A percentile compares a stretch with the other conserved stretches of the same genome.
Evolutionary conservation across 2,329 filamentous ascomycete species (phyloP).

Genomic region (Escovopsis sp.): DNA sequence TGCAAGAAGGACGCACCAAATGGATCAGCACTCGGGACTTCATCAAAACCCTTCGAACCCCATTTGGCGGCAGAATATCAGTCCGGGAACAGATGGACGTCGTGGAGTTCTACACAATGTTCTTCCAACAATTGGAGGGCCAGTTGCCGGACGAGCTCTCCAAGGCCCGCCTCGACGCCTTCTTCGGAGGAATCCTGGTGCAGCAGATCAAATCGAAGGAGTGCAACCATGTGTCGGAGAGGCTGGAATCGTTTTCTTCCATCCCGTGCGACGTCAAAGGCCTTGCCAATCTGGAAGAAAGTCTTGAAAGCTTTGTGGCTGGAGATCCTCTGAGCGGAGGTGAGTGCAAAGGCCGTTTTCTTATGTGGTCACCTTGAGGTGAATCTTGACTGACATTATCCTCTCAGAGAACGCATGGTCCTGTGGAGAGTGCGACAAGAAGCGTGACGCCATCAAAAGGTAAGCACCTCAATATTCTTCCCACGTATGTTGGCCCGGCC

Average conservation of each 20-base stretch:
- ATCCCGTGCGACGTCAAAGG: constrained; percentile 96
- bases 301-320: constrained; percentile 85
- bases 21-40: too few species aligned
- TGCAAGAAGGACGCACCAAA: constrained; percentile 91
- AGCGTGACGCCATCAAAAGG: constrained; percentile 88
- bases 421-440: constrained; percentile 73
- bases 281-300: constrained; percentile 69
- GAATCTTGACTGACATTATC: background rate
- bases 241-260: constrained; percentile 79
- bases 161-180: constrained; percentile 60
- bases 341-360: constrained; percentile 16
- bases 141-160: constrained; percentile 54
- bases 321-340: constrained; percentile 92
- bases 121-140: constrained; percentile 82
- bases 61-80: constrained; percentile 79
- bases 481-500: too few species aligned
- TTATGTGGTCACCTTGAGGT: too few species aligned
- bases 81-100: constrained; percentile 92
- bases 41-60: too few species aligned
- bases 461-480: constrained; percentile 16
- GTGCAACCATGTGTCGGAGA: constrained; percentile 84
- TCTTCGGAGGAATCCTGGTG: constrained; percentile 83
- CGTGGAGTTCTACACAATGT: constrained; percentile 88
- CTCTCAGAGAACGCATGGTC: constrained; percentile 84
- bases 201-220: constrained; percentile 94